Percentiles rank a stretch among this genome's conserved stretches.
Evolutionary conservation across 2,329 filamentous ascomycete genomes (phyloP).

Genomic region (Fusarium kyushuense): DNA sequence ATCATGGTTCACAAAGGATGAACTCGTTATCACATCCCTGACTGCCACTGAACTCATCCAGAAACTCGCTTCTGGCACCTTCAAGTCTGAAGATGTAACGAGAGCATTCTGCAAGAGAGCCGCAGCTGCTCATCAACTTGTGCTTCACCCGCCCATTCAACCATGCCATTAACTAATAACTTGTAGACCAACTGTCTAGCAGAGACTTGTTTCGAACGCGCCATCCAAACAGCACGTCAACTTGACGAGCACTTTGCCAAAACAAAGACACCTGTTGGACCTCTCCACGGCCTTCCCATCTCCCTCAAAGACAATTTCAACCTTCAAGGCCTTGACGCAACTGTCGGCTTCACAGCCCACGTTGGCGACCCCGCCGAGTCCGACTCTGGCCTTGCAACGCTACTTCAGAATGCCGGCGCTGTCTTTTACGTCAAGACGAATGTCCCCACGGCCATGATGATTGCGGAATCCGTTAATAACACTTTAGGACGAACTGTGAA

Average conservation of each 20-base stretch:
- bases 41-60: constrained; percentile 55
- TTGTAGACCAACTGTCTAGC: constrained; percentile 61
- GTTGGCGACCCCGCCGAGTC: constrained; percentile 66
- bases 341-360: constrained; percentile 72
- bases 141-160: neutral
- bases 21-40: constrained; percentile 62
- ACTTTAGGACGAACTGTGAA: constrained; percentile 72
- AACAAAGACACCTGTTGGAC: constrained; percentile 65
- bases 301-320: constrained; percentile 80
- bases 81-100: constrained; percentile 56
- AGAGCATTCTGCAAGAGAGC: constrained; percentile 68
- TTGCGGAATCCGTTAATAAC: constrained; percentile 75
- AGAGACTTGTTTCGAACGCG: constrained; percentile 67
- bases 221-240: constrained; percentile 59
- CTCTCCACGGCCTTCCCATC: constrained; percentile 73
- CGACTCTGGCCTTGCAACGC: constrained; percentile 56
- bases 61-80: constrained; percentile 51
- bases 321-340: constrained; percentile 68
- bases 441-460: constrained; percentile 75
- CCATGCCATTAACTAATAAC: neutral
- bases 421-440: constrained; percentile 70
- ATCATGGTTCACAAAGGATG: constrained; percentile 67
- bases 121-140: constrained; percentile 66
- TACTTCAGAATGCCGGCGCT: constrained; percentile 63
- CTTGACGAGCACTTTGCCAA: constrained; percentile 64